Evolutionary conservation across 331 rosid genomes (phyloP).

Genomic region (Acacia concinna): DNA sequence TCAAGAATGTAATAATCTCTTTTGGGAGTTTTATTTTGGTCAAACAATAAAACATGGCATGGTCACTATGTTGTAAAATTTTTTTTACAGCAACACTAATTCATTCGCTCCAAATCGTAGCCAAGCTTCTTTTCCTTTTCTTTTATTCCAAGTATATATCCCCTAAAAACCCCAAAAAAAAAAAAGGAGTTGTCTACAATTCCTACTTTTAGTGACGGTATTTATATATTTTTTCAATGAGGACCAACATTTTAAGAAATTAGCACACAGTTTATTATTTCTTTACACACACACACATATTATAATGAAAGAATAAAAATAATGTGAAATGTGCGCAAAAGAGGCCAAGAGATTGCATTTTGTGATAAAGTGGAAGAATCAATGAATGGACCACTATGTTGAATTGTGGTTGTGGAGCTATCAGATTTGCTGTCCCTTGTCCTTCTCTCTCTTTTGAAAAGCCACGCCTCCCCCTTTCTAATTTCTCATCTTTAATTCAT

Average conservation of each 20-base stretch:
- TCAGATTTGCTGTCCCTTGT: not conserved
- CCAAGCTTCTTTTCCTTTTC: not conserved
- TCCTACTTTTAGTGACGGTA: not conserved
- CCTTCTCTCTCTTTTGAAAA: not conserved
- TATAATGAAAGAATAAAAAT: not conserved
- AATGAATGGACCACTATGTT: not conserved
- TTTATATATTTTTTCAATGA: not conserved
- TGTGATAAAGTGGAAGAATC: not conserved
- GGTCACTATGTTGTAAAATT: no score
- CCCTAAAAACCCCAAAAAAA: not conserved
- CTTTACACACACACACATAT: not conserved
- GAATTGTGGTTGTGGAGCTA: constrained; percentile 10
- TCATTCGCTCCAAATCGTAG: not conserved
- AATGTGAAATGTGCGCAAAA: not conserved
- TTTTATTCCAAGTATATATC: not conserved
- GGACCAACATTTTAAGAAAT: not conserved
- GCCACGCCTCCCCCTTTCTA: not conserved
- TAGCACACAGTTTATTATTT: not conserved
- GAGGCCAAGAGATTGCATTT: not conserved
- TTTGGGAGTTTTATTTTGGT: not conserved
- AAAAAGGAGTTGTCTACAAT: not conserved
- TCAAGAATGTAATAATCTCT: not conserved
- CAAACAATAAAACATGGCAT: not conserved
- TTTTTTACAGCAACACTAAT: not conserved
- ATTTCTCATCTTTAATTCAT: not conserved